Conservation (phyloP, 2,329 filamentous ascomycete species). For the Aspergillus puulaauensis region DNA sequence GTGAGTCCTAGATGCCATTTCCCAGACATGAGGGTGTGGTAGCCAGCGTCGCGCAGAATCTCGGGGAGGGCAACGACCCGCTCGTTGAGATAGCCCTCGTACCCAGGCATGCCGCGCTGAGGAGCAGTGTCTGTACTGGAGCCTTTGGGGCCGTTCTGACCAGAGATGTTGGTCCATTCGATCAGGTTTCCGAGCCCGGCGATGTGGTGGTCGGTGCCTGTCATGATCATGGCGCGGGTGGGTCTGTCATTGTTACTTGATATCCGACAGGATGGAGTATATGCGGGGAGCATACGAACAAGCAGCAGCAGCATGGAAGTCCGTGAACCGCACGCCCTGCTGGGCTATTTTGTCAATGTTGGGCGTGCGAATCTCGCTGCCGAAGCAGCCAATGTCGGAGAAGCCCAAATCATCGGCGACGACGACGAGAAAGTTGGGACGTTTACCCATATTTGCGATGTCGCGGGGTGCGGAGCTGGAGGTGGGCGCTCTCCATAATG, state of each 20-base stretch:
- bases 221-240: conserved; percentile 66
- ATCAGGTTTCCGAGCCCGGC: conserved; percentile 58
- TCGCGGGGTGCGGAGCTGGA: too few species aligned
- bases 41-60: conserved; percentile 58
- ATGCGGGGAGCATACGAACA: conserved; percentile 48
- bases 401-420: conserved; percentile 62
- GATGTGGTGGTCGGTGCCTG: conserved; percentile 60
- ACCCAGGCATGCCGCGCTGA: conserved; percentile 59
- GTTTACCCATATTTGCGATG: conserved; percentile 31
- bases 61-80: conserved; percentile 60
- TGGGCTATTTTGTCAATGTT: conserved; percentile 56
- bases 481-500: background rate
- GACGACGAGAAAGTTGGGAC: conserved; percentile 61
- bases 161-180: conserved; percentile 57
- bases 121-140: conserved; percentile 53
- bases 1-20: conserved; percentile 65
- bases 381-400: conserved; percentile 59
- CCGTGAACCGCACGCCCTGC: conserved; percentile 59
- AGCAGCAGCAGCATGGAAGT: conserved; percentile 65
- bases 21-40: conserved; percentile 60
- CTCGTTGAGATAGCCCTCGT: conserved; percentile 65
- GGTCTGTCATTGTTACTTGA: conserved; percentile 37
- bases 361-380: conserved; percentile 61
- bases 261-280: background rate
- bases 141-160: conserved; percentile 53